Evolutionary conservation across 345 rosid genomes (phyloP).

Genomic region (Dipteronia dyeriana): DNA sequence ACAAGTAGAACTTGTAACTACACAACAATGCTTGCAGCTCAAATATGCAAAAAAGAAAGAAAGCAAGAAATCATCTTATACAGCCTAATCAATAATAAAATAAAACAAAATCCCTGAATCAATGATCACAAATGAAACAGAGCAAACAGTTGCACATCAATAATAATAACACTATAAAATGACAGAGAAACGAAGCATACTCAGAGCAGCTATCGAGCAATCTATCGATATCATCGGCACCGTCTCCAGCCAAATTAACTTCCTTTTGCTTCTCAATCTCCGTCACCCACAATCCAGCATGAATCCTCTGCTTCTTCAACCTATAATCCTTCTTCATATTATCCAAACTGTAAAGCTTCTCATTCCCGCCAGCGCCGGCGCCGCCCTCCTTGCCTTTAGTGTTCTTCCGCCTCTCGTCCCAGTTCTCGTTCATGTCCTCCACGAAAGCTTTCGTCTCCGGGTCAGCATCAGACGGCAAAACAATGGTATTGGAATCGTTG

Average conservation of each 20-base stretch:
- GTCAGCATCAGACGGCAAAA: constrained; percentile 49
- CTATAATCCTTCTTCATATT: constrained; percentile 86
- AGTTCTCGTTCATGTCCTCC: constrained; percentile 89
- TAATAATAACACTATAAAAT: not conserved
- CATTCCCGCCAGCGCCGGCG: constrained; percentile 13
- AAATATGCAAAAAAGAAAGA: not conserved
- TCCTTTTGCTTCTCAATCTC: constrained; percentile 90
- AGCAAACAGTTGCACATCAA: not conserved
- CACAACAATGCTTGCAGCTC: not conserved
- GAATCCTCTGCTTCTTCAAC: constrained; percentile 90
- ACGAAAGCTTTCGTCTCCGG: constrained; percentile 85
- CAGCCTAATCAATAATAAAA: not conserved
- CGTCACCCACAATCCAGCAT: constrained; percentile 85
- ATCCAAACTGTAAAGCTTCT: constrained; percentile 72
- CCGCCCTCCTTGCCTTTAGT: constrained; percentile 24
- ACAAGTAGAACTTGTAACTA: not conserved
- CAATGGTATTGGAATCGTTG: constrained; percentile 9
- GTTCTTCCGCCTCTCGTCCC: constrained; percentile 67
- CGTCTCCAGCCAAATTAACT: constrained; percentile 58
- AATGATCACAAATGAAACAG: not conserved
- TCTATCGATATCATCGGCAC: constrained; percentile 73
- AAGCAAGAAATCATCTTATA: not conserved
- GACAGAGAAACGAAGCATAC: constrained; percentile 36
- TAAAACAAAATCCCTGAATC: no score
- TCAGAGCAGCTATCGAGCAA: constrained; percentile 86